Percentiles rank a stretch among this genome's conserved stretches.
These are phyloP conservation scores for Hura crepitans DNA, from an alignment of 441 rosid species.

Conservation along the genomic window DNA sequence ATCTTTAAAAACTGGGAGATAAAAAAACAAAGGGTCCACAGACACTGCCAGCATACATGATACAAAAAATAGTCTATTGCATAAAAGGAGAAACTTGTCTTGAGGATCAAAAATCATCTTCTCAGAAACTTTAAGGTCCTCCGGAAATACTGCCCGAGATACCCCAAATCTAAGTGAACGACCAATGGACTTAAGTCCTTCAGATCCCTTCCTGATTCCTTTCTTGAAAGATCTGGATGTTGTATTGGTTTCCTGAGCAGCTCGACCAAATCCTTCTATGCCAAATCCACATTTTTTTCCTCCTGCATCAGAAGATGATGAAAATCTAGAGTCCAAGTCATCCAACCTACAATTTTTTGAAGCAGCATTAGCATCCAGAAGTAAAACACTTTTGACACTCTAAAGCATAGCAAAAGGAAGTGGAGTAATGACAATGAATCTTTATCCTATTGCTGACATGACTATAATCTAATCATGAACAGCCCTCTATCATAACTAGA, in stretches of 20 bases:
- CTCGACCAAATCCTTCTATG: slow-evolving; percentile 52
- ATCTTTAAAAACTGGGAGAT: slow-evolving; percentile 72
- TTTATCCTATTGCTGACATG: not conserved
- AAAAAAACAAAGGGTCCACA: slow-evolving; percentile 87
- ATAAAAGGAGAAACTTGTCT: slow-evolving; percentile 70
- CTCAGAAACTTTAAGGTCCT: slow-evolving; percentile 87
- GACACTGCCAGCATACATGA: slow-evolving; percentile 85
- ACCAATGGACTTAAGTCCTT: slow-evolving; percentile 88
- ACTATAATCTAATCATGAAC: not conserved
- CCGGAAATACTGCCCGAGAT: slow-evolving; percentile 86
- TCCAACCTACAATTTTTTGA: slow-evolving; percentile 56
- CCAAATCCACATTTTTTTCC: slow-evolving; percentile 62
- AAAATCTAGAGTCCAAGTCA: slow-evolving; percentile 76
- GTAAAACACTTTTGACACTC: slow-evolving; percentile 7
- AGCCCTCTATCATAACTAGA: not conserved
- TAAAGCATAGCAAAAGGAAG: not conserved
- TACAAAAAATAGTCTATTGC: slow-evolving; percentile 69
- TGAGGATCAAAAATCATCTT: slow-evolving; percentile 93
- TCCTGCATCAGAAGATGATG: slow-evolving; percentile 59
- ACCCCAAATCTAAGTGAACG: slow-evolving; percentile 89
- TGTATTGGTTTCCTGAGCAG: slow-evolving; percentile 42
- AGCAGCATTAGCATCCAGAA: slow-evolving; percentile 15
- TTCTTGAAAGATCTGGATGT: slow-evolving; percentile 67
- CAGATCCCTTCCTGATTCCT: slow-evolving; percentile 85
- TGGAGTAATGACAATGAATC: not conserved